phyloP scores from a whole-genome alignment of 331 rosid species.

The Acacia pycnantha region DNA sequence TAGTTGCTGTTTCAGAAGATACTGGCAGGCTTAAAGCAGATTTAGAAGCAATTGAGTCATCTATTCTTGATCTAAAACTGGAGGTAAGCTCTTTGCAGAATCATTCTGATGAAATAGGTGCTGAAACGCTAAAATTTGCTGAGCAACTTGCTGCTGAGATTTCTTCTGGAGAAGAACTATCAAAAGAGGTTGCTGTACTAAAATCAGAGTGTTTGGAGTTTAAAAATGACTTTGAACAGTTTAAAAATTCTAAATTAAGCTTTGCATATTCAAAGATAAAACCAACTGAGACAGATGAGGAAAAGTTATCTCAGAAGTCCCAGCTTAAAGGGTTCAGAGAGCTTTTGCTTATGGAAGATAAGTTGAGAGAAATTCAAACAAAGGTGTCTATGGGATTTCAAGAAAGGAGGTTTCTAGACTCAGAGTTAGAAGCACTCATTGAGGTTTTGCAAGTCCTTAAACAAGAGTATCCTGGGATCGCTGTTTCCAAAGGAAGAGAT shows the following conservation, averaged over 20 bases:
- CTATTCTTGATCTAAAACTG: constrained; percentile 71
- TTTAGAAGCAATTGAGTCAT: constrained; percentile 75
- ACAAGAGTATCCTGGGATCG: constrained; percentile 56
- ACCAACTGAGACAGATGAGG: constrained; percentile 45
- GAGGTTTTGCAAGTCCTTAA: constrained; percentile 66
- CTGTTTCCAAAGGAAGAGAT: constrained; percentile 42
- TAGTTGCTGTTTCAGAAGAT: constrained; percentile 70
- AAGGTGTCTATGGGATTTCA: constrained; percentile 64
- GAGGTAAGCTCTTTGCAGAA: constrained; percentile 67
- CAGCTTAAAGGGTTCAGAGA: constrained; percentile 69
- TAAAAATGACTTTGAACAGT: constrained; percentile 69
- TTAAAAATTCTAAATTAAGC: constrained; percentile 49
- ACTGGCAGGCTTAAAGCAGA: constrained; percentile 59
- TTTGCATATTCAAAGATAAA: constrained; percentile 43
- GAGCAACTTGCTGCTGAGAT: constrained; percentile 79
- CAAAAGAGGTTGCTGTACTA: constrained; percentile 67
- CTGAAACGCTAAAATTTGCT: constrained; percentile 59
- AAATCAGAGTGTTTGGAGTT: constrained; percentile 76
- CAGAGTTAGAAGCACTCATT: constrained; percentile 67
- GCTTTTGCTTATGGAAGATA: constrained; percentile 72
- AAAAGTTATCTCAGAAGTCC: constrained; percentile 45
- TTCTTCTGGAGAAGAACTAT: constrained; percentile 72
- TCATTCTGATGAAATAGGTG: constrained; percentile 76
- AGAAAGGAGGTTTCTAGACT: constrained; percentile 63
- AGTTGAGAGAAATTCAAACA: constrained; percentile 68